Percentiles rank a stretch among this genome's conserved stretches.
These are phyloP conservation scores for Typha latifolia DNA, from an alignment of 176 grass and related monocot species.

Conservation along the genomic window DNA sequence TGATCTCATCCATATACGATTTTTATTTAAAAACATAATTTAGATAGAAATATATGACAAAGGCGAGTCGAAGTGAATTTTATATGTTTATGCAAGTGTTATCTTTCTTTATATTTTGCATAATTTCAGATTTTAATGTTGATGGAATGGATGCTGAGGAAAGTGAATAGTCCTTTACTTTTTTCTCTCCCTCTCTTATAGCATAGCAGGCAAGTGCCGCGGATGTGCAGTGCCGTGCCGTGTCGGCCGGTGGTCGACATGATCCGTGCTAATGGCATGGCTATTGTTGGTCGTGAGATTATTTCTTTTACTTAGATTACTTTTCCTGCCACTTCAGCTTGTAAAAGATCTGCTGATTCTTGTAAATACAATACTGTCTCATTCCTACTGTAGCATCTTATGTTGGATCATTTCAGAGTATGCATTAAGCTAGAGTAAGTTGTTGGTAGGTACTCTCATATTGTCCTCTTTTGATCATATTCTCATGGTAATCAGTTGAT, in stretches of 20 bases:
- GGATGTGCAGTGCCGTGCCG: no score
- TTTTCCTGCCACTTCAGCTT: background rate
- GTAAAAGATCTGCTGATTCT: background rate
- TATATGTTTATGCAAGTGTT: background rate
- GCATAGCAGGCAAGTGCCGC: no score
- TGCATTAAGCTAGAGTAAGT: background rate
- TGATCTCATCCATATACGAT: background rate
- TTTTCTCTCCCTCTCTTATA: no score
- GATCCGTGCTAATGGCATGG: no score
- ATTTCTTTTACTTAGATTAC: background rate
- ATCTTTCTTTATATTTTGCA: background rate
- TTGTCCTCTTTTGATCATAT: background rate
- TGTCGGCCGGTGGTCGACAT: no score
- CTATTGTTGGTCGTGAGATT: background rate
- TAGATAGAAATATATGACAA: background rate
- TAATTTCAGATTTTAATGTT: background rate
- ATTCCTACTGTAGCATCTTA: background rate
- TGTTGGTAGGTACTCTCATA: background rate
- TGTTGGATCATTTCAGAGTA: background rate
- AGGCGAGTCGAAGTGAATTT: background rate
- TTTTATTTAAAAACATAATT: background rate
- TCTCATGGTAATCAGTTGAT: conserved; percentile 7
- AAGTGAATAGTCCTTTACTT: no score
- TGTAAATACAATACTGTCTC: no score
- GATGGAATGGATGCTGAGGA: background rate